Conservation (phyloP, 164 flowering plant species). For the Hamamelis virginiana region DNA sequence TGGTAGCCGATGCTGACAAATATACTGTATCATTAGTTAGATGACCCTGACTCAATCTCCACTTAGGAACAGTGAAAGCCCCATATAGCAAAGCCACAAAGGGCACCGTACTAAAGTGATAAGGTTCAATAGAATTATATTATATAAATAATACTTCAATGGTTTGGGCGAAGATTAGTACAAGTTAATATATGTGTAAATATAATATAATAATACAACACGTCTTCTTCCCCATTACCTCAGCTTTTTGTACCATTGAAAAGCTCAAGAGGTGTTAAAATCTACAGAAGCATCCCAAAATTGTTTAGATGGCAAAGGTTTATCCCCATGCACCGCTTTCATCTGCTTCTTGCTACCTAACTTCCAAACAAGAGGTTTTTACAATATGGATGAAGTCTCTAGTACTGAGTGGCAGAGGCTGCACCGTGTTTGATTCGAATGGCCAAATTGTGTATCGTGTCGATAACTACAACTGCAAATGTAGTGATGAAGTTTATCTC, state of each 20-base stretch:
- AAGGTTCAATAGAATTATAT: neutral
- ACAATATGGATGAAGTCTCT: slow-evolving; percentile 54
- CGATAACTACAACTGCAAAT: slow-evolving; percentile 34
- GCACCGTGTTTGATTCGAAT: slow-evolving; percentile 38
- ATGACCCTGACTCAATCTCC: neutral
- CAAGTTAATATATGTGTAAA: neutral
- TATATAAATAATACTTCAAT: too few relatives aligned
- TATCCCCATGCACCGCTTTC: slow-evolving; percentile 20
- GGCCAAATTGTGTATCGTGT: slow-evolving; percentile 41
- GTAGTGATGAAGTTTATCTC: slow-evolving; percentile 30
- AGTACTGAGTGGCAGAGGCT: slow-evolving; percentile 31
- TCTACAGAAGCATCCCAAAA: neutral
- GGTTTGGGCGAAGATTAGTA: too few relatives aligned
- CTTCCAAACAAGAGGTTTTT: slow-evolving; percentile 26
- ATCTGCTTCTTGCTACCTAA: slow-evolving; percentile 11
- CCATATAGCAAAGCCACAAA: neutral
- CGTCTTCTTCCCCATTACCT: neutral
- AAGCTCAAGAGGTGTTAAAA: neutral
- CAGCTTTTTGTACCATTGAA: neutral
- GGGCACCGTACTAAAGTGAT: neutral
- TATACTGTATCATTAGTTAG: neutral
- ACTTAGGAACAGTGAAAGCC: neutral
- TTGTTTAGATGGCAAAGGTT: slow-evolving; percentile 21
- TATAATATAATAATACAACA: neutral
- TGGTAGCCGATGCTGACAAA: too few relatives aligned